Conservation (phyloP, 2,329 filamentous ascomycete genomes). For the Ophiostoma tasmaniense region DNA sequence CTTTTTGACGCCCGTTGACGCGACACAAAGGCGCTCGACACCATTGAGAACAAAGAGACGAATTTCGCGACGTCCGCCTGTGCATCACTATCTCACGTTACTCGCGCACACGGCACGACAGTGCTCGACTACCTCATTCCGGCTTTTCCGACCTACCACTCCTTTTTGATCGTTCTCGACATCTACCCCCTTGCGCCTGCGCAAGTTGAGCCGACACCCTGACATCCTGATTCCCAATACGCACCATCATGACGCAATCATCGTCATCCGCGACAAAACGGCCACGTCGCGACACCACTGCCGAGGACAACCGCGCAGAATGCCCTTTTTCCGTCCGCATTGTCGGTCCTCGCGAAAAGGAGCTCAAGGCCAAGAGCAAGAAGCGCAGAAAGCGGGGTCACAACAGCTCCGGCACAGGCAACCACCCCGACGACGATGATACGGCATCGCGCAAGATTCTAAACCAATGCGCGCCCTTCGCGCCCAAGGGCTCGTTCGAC, state of each 20-base stretch:
- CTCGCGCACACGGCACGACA: neutral
- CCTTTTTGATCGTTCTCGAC: neutral
- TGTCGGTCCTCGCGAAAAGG: constrained; percentile 40
- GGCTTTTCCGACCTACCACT: neutral
- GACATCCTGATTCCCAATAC: neutral
- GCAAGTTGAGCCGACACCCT: neutral
- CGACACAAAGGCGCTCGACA: constrained; percentile 9
- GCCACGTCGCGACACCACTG: constrained; percentile 26
- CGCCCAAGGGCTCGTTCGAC: constrained; percentile 47
- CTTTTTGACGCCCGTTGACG: constrained; percentile 7
- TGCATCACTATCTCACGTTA: neutral
- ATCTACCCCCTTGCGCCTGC: neutral
- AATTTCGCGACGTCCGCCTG: neutral
- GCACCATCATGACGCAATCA: constrained; percentile 16
- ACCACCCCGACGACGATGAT: constrained; percentile 29
- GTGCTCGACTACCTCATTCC: neutral
- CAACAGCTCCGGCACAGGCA: constrained; percentile 9
- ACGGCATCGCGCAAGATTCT: constrained; percentile 36
- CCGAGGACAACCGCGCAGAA: constrained; percentile 46
- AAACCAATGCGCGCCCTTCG: constrained; percentile 46
- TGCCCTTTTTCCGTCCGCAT: constrained; percentile 44
- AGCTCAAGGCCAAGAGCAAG: constrained; percentile 32
- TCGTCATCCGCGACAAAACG: constrained; percentile 33
- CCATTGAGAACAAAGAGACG: neutral
- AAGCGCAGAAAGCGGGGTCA: constrained; percentile 35